Percentiles rank a stretch among this genome's conserved stretches.
These are phyloP conservation scores for Leccinum pachyderme DNA, from an alignment of 1,284 basidiomycete species.

Conservation along the genomic window DNA sequence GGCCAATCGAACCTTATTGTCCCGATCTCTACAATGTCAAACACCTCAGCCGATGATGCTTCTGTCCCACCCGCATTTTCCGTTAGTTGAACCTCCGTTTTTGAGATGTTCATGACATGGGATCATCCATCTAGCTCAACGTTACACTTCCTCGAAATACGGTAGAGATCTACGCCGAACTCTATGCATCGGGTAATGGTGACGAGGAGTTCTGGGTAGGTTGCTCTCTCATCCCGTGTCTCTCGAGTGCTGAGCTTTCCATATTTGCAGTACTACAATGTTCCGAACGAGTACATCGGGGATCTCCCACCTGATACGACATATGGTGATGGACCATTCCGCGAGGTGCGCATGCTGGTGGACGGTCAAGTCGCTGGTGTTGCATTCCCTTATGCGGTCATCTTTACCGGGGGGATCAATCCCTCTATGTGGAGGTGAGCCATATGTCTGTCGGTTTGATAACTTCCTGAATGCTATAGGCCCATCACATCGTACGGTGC, in stretches of 20 bases:
- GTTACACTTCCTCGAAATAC: constrained; percentile 69
- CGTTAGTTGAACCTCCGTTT: constrained; percentile 38
- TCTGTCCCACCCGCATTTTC: constrained; percentile 73
- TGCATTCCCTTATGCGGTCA: constrained; percentile 74
- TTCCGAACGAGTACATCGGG: constrained; percentile 41
- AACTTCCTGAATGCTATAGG: constrained; percentile 33
- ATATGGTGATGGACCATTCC: constrained; percentile 67
- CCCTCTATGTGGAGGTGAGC: constrained; percentile 70
- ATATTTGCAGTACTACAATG: not conserved
- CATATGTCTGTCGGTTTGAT: not conserved
- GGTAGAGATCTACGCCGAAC: constrained; percentile 66
- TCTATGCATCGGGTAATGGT: constrained; percentile 71
- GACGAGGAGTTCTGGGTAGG: constrained; percentile 77
- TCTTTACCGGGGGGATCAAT: constrained; percentile 80
- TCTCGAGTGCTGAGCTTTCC: not conserved
- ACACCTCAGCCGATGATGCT: constrained; percentile 62
- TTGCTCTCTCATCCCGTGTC: constrained; percentile 4
- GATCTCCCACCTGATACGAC: constrained; percentile 54
- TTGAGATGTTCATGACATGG: not conserved
- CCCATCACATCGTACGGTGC: constrained; percentile 80
- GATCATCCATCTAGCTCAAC: constrained; percentile 46
- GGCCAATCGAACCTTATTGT: constrained; percentile 62
- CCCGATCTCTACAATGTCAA: constrained; percentile 62
- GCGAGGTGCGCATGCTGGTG: constrained; percentile 76
- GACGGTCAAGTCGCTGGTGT: constrained; percentile 73